Base-by-base conservation (phyloP, 2,329 filamentous ascomycete genomes). In the Chalaropsis ovoidea region DNA sequence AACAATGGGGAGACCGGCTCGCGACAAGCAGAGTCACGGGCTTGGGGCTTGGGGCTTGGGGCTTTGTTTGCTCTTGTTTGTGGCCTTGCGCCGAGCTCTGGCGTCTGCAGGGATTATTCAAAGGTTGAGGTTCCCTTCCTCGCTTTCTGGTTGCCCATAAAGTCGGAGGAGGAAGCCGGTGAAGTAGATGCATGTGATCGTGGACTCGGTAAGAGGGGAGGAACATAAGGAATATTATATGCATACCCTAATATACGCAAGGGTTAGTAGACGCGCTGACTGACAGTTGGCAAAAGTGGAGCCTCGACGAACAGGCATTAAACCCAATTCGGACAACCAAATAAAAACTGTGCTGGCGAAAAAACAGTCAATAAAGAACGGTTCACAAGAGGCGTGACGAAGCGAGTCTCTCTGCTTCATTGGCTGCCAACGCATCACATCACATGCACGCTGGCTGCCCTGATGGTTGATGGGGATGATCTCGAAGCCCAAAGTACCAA, bases 381-480 rank as follows among this genome's bases (percentile, higher is more conserved):
- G 15, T 19, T 19, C 15, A 17, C 43, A 15, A 47, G 15, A 43
- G 13, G 17, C 42, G 17, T 43, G 31, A 35, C 35, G n/a, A 52
- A 52, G 13, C 47, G 15, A 7, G 11, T 24, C 22, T 24, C n/a
- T 52, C 24, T 52, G 47, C 5, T 52, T 7, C 8, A 58, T 39
- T 58, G 54, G 27, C 54, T 58, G 54, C 54, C 24, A 58, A 22
- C 54, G 24, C 54, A 58, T 58, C 54, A n/a, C 54, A 39, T 58
- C n/a, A n/a, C n/a, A n/a, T n/a, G 22, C 52, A 56, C 22, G 27
- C n/a, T n/a, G 6, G 43, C 43, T 47, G 54, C 27, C 27, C 54
- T n/a, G 31, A 13, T 39, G 27, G 17, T 19, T 11, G 31, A 17
- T 17, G 17, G 42, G 7, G 42, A n/a, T 43, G 42, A 43, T 58